Percentiles rank a stretch among this genome's conserved stretches.
These are phyloP conservation scores for Pseudopyricularia javanii DNA, from an alignment of 2,329 filamentous ascomycete genomes.

Conservation along the genomic window DNA sequence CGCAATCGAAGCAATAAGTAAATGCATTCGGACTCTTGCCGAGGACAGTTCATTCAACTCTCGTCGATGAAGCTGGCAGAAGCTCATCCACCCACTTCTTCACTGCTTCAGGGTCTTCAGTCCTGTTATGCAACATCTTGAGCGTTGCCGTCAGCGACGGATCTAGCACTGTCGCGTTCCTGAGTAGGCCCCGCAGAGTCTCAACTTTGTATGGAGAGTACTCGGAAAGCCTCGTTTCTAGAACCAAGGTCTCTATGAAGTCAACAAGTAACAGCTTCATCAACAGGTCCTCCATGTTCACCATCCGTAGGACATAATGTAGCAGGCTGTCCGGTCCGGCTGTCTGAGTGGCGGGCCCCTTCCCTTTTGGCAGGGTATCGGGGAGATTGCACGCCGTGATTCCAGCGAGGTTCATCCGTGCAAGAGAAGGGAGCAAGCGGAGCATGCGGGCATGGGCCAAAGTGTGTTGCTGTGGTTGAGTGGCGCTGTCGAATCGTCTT, in stretches of 20 bases:
- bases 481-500: slow-evolving; percentile 12
- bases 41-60: slow-evolving; percentile 7
- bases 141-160: slow-evolving; percentile 24
- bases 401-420: slow-evolving; percentile 29
- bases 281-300: slow-evolving; percentile 33
- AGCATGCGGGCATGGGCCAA: slow-evolving; percentile 41
- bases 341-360: slow-evolving; percentile 9
- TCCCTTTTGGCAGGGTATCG: slow-evolving; percentile 17
- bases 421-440: slow-evolving; percentile 36
- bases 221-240: slow-evolving; percentile 29
- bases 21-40: neutral
- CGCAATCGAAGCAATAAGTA: neutral
- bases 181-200: slow-evolving; percentile 24
- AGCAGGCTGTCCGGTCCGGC: slow-evolving; percentile 22
- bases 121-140: slow-evolving; percentile 29
- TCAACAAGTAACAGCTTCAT: slow-evolving; percentile 39
- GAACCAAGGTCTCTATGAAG: slow-evolving; percentile 38
- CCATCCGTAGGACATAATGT: slow-evolving; percentile 39
- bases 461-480: slow-evolving; percentile 23
- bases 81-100: slow-evolving; percentile 30
- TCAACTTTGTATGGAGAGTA: slow-evolving; percentile 18
- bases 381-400: slow-evolving; percentile 10
- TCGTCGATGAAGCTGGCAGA: slow-evolving; percentile 14
- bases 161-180: slow-evolving; percentile 26
- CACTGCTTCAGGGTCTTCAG: slow-evolving; percentile 36